phyloP scores from a whole-genome alignment of 2,329 filamentous ascomycete genomes.

The Thelonectria blattea region DNA sequence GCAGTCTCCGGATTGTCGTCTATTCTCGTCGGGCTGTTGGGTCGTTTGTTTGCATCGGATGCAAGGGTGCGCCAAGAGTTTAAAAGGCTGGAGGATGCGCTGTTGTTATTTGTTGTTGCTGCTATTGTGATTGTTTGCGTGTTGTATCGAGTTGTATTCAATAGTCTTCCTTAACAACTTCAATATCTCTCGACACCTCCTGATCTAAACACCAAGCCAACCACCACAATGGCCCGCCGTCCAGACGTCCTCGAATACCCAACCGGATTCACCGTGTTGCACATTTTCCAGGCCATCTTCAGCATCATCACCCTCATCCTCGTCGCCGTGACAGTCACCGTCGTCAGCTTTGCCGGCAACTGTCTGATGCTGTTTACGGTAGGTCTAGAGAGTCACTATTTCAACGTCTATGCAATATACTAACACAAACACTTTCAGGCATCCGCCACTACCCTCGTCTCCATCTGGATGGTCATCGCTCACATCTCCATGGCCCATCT shows the following conservation, averaged over 20 bases:
- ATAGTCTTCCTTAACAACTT: too few species aligned
- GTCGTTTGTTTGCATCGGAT: too few species aligned
- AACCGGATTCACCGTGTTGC: constrained; percentile 49
- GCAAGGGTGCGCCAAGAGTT: too few species aligned
- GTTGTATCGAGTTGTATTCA: too few species aligned
- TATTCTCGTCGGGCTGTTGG: too few species aligned
- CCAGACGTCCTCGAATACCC: constrained; percentile 49
- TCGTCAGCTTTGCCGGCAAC: constrained; percentile 46
- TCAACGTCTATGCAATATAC: constrained; percentile 8
- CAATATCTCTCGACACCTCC: too few species aligned
- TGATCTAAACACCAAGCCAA: not conserved
- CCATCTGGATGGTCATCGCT: constrained; percentile 54
- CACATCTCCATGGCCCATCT: constrained; percentile 46
- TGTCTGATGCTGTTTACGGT: constrained; percentile 49
- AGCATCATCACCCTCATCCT: constrained; percentile 54
- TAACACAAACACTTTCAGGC: constrained; percentile 37
- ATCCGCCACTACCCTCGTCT: constrained; percentile 51
- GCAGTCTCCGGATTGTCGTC: too few species aligned
- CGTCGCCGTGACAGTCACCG: constrained; percentile 49
- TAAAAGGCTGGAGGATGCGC: too few species aligned
- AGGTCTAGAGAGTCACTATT: constrained; percentile 25
- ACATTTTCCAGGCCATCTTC: constrained; percentile 54
- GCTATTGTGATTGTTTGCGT: too few species aligned
- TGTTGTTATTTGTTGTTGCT: too few species aligned
- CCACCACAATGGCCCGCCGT: not conserved